Percentiles rank a stretch among this genome's conserved stretches.
Evolutionary conservation across 768 basidiomycete species (phyloP).

Genomic region (Chalciporus piperatus): DNA sequence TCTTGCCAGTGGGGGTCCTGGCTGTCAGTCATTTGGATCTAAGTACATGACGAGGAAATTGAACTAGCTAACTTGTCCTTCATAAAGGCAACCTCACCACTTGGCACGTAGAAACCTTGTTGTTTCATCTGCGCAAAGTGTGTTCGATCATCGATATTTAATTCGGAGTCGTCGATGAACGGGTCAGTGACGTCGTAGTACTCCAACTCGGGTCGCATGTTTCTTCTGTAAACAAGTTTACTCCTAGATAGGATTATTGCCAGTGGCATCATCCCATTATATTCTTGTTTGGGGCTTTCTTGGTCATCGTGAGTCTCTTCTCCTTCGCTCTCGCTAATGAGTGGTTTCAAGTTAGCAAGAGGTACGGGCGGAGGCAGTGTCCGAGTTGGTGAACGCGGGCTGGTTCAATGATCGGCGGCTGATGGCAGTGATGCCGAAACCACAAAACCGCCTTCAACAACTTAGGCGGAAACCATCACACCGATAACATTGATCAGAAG

Average conservation of each 20-base stretch:
- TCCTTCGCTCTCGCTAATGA: conserved; percentile 56
- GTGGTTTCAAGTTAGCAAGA: conserved; percentile 40
- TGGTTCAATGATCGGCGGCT: no score
- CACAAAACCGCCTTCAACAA: no score
- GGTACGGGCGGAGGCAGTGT: no score
- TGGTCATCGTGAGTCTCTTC: conserved; percentile 41
- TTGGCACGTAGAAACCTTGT: conserved; percentile 89
- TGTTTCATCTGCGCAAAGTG: conserved; percentile 91
- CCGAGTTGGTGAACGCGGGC: no score
- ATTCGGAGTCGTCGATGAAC: conserved; percentile 97
- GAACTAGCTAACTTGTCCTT: conserved; percentile 60
- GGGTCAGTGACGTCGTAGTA: conserved; percentile 92
- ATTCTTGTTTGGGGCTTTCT: conserved; percentile 34
- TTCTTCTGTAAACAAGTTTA: conserved; percentile 40
- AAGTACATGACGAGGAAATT: background rate
- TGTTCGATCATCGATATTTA: conserved; percentile 85
- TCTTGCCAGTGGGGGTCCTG: conserved; percentile 67
- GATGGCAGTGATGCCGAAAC: no score
- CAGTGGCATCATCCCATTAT: conserved; percentile 10
- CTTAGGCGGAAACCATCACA: no score
- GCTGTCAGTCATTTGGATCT: conserved; percentile 14
- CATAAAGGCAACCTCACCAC: conserved; percentile 82
- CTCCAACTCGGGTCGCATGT: conserved; percentile 56
- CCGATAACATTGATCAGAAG: background rate
- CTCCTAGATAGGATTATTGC: background rate